A percentile compares a stretch with the other conserved stretches of the same genome.
Evolutionary conservation across 352 stramenopile genomes (phyloP).

Genomic region (Pilasporangium apinafurcum): DNA sequence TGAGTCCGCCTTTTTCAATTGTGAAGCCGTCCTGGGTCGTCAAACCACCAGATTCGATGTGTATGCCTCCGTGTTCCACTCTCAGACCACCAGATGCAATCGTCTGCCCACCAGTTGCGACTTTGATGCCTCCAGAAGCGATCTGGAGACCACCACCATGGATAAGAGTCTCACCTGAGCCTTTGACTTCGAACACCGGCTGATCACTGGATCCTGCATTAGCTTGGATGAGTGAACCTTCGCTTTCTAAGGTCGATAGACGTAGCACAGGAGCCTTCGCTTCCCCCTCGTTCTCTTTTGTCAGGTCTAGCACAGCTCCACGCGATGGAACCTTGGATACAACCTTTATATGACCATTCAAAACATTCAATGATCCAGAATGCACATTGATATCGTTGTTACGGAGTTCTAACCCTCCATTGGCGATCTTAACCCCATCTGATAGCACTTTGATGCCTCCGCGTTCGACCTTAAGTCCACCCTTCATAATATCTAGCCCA

Average conservation of each 20-base stretch:
- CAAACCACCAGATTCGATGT: conserved; percentile 42
- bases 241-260: too few relatives aligned
- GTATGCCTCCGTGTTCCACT: conserved; percentile 45
- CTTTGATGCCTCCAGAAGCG: conserved; percentile 33
- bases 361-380: conserved; percentile 28
- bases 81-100: conserved; percentile 53
- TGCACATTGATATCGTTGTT: conserved; percentile 32
- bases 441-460: conserved; percentile 55
- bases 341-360: conserved; percentile 16
- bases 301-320: conserved; percentile 1
- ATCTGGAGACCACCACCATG: conserved; percentile 52
- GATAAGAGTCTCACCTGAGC: conserved; percentile 39
- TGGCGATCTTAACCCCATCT: conserved; percentile 41
- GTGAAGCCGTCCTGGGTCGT: conserved; percentile 47
- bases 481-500: conserved; percentile 49
- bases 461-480: conserved; percentile 45
- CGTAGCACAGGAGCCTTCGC: too few relatives aligned
- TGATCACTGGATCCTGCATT: conserved; percentile 14
- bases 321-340: neutral
- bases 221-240: too few relatives aligned
- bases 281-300: too few relatives aligned
- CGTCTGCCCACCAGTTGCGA: conserved; percentile 48
- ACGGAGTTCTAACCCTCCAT: conserved; percentile 31
- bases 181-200: conserved; percentile 50
- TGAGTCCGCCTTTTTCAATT: conserved; percentile 56